These are phyloP conservation scores for Globisporangium acanthophoron DNA, from an alignment of 352 stramenopile genomes.

Conservation along the genomic window DNA sequence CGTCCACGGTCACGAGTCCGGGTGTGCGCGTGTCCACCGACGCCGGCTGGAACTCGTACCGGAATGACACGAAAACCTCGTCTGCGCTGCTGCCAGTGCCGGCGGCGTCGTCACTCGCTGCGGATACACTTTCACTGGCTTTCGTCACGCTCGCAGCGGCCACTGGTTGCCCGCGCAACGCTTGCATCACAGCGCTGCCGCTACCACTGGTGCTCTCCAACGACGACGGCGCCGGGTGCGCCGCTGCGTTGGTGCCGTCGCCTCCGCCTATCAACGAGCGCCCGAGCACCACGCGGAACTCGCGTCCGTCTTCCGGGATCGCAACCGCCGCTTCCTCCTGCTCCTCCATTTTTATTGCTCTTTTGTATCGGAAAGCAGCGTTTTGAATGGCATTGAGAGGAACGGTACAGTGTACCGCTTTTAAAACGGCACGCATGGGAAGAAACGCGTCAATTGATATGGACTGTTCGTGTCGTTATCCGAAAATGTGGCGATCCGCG, in stretches of 20 bases:
- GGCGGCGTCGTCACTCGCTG: background rate
- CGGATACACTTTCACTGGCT: background rate
- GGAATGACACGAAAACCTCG: constrained; percentile 50
- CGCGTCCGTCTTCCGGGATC: constrained; percentile 36
- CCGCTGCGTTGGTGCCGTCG: background rate
- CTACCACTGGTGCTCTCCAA: background rate
- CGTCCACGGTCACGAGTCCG: constrained; percentile 62
- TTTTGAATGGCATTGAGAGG: no score
- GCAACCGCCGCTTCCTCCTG: background rate
- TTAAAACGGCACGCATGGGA: no score
- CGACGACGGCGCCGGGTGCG: background rate
- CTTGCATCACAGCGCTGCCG: constrained; percentile 7
- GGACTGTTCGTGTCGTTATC: no score
- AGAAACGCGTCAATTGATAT: no score
- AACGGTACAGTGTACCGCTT: no score
- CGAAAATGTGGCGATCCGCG: no score
- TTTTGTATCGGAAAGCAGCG: no score
- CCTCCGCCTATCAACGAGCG: constrained; percentile 24
- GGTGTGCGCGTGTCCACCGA: constrained; percentile 64
- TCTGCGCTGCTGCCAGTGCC: background rate
- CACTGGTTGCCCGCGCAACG: background rate
- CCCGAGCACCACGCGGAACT: constrained; percentile 54
- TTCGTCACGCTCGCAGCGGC: background rate
- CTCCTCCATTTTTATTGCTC: background rate
- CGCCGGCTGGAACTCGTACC: constrained; percentile 83